Evolutionary conservation across 441 rosid species (phyloP).

Genomic region (Populus hybrid): DNA sequence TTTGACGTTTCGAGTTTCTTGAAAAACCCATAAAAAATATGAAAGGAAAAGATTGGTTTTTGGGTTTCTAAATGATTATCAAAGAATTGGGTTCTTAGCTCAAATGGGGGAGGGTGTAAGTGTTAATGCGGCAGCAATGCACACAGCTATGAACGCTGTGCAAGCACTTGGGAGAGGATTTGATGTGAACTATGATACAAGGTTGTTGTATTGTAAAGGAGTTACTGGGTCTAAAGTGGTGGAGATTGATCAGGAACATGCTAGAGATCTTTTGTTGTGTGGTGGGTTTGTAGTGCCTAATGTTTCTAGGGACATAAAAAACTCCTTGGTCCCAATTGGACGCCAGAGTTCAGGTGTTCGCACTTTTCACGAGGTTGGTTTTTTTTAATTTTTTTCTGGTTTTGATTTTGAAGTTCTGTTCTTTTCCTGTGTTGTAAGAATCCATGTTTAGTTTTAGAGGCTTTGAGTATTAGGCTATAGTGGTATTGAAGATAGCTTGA

Average conservation of each 20-base stretch:
- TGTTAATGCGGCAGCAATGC: constrained; percentile 36
- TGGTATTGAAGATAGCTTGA: background rate
- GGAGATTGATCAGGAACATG: constrained; percentile 54
- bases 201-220: constrained; percentile 75
- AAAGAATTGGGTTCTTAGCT: background rate
- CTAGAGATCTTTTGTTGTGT: constrained; percentile 45
- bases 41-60: background rate
- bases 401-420: background rate
- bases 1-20: background rate
- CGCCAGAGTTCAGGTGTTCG: constrained; percentile 48
- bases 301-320: constrained; percentile 55
- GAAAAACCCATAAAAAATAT: background rate
- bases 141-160: constrained; percentile 58
- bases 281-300: constrained; percentile 37
- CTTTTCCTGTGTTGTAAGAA: background rate
- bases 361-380: constrained; percentile 48
- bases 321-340: constrained; percentile 29
- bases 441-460: background rate
- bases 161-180: constrained; percentile 74
- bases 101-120: constrained; percentile 45
- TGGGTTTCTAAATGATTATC: background rate
- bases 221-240: constrained; percentile 48
- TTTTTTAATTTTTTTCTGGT: background rate
- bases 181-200: constrained; percentile 68
- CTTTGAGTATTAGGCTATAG: constrained; percentile 1